phyloP scores from a whole-genome alignment of 176 grass and related monocot species.

The Alloteropsis semialata region DNA sequence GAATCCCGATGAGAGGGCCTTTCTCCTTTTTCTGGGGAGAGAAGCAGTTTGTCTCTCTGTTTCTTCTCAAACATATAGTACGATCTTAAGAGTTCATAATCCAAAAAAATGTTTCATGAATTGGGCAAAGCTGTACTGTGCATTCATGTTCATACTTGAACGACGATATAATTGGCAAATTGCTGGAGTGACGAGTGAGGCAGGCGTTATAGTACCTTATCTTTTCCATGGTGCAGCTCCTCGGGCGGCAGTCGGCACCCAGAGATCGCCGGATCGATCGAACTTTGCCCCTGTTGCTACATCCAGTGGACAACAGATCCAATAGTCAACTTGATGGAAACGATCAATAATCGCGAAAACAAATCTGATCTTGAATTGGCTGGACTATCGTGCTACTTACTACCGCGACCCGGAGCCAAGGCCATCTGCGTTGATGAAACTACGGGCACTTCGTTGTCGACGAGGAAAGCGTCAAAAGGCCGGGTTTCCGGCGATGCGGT shows the following conservation, averaged over 20 bases:
- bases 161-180: not conserved
- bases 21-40: not conserved
- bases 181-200: not conserved
- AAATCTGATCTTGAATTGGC: not conserved
- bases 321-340: conserved; percentile 9
- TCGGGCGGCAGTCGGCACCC: too few relatives aligned
- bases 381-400: not conserved
- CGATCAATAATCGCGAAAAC: not conserved
- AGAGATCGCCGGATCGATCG: not conserved
- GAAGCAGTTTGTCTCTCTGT: not conserved
- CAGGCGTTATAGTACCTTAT: not conserved
- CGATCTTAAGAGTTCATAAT: not conserved
- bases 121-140: not conserved
- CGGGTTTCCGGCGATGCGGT: not conserved
- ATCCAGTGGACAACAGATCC: not conserved
- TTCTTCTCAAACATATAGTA: not conserved
- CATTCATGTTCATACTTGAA: not conserved
- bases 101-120: not conserved
- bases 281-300: not conserved
- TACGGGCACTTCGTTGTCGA: not conserved
- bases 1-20: not conserved
- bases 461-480: not conserved
- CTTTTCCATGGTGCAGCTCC: not conserved
- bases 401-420: not conserved
- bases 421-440: not conserved